A percentile compares a stretch with the other conserved stretches of the same genome.
Conservation (phyloP, 2,329 filamentous ascomycete species). For the Clonostachys rhizophaga region DNA sequence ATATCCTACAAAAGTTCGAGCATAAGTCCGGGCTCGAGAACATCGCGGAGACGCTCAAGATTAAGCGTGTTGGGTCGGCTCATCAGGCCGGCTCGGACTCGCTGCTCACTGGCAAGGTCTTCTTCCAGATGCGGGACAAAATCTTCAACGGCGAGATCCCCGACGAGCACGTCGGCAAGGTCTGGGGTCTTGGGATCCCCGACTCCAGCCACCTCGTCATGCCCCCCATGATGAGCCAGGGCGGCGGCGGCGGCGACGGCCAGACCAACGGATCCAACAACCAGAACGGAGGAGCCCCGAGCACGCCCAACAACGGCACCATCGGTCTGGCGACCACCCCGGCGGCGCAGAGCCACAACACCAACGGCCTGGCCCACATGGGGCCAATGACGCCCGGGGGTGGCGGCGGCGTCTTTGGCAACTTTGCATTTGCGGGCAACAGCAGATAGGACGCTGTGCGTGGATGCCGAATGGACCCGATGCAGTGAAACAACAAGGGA, state of each 20-base stretch:
- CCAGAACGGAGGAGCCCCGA: constrained; percentile 52
- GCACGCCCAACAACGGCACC: constrained; percentile 65
- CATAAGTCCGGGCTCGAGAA: constrained; percentile 90
- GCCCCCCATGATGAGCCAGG: constrained; percentile 24
- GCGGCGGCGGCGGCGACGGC: constrained; percentile 24
- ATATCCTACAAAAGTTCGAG: constrained; percentile 80
- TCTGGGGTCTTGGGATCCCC: constrained; percentile 84
- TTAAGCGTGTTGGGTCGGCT: constrained; percentile 80
- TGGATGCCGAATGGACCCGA: no score
- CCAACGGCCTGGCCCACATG: constrained; percentile 50
- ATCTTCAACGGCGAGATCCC: constrained; percentile 82
- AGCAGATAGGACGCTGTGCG: constrained; percentile 18
- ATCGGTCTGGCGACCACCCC: constrained; percentile 43
- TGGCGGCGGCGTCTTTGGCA: constrained; percentile 70
- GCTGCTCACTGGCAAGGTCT: constrained; percentile 87
- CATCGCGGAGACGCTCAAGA: constrained; percentile 87
- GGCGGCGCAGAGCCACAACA: constrained; percentile 46
- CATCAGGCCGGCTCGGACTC: constrained; percentile 95
- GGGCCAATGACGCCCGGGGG: constrained; percentile 76
- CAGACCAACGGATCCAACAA: constrained; percentile 20
- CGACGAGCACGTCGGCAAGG: constrained; percentile 80
- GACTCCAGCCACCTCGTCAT: constrained; percentile 41
- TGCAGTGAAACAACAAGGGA: no score
- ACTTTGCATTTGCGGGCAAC: constrained; percentile 53
- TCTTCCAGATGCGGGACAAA: constrained; percentile 86